Conservation (phyloP, 2,329 filamentous ascomycete species). For the Colletotrichum sojae region DNA sequence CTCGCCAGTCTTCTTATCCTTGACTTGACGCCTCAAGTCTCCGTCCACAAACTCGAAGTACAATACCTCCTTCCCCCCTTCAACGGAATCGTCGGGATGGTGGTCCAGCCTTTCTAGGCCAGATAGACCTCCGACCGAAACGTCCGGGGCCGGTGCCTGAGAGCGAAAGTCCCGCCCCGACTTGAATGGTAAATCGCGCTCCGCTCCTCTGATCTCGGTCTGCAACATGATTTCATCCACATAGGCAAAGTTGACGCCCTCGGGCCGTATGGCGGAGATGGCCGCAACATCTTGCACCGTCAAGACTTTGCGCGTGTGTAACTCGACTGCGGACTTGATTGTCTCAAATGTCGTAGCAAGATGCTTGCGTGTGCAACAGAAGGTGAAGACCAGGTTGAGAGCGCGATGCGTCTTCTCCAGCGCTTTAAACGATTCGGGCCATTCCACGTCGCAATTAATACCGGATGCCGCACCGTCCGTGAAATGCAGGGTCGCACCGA, state of each 20-base stretch:
- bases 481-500: slow-evolving; percentile 32
- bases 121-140: slow-evolving; percentile 70
- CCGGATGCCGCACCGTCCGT: slow-evolving; percentile 32
- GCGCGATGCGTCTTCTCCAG: slow-evolving; percentile 86
- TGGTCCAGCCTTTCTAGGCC: slow-evolving; percentile 60
- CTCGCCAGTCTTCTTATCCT: slow-evolving; percentile 80
- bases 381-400: slow-evolving; percentile 93
- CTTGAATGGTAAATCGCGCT: slow-evolving; percentile 75
- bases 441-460: slow-evolving; percentile 62
- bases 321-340: slow-evolving; percentile 86
- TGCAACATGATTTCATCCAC: slow-evolving; percentile 88
- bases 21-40: slow-evolving; percentile 86
- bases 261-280: slow-evolving; percentile 83
- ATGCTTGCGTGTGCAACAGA: slow-evolving; percentile 93
- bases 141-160: slow-evolving; percentile 66
- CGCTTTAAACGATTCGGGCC: slow-evolving; percentile 81
- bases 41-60: slow-evolving; percentile 95
- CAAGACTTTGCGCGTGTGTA: slow-evolving; percentile 80
- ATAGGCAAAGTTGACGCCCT: slow-evolving; percentile 85
- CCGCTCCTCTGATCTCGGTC: slow-evolving; percentile 80
- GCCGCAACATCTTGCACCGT: slow-evolving; percentile 84
- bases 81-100: slow-evolving; percentile 47
- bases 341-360: slow-evolving; percentile 93
- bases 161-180: slow-evolving; percentile 66
- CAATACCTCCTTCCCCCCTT: slow-evolving; percentile 75